Evolutionary conservation across 2,329 filamentous ascomycete species (phyloP), one percentile per base, ranked within the genome.

Genomic region (Leptographium wingfieldii): DNA sequence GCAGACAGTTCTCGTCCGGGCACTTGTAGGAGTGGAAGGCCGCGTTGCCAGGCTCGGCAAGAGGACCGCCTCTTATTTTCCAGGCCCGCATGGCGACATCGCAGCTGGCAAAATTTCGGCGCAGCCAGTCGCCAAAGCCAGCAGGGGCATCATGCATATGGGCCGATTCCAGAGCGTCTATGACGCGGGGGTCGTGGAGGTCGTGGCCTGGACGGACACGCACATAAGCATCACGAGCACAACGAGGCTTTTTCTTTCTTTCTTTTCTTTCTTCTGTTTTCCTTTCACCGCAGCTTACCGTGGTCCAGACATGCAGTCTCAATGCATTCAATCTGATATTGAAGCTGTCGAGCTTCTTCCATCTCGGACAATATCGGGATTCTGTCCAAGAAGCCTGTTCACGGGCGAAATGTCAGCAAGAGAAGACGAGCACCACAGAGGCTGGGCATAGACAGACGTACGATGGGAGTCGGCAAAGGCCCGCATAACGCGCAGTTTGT

Each of bases 321-420:
- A 59, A 83, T 76, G 68, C 78, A 81, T 69, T 83, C 80, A 69
- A 80, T 82, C 64, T 77, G 77, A 66, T 83, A 80, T 67, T 83
- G 80, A 58, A 83, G 70, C 46, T 75, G 73, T 60, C 80, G 74
- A 31, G 80, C 80, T 68, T 83, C 81, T 68, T 83, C 80, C 29
- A 76, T 73, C 63, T 81, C 78, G 58, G 79, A 83, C 59, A 81
- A 69, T 63, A 74, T 70, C 29, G 76, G 75, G 55, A 77, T 67
- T 62, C 69, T 70, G 52, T 71, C 69, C 38, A 70, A 67, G 55
- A 77, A 63, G 59, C 74, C 75, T 67, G 55, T 14, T 29, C 38
- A 14, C 38, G 38, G 38, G 38, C 38, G 6, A 25, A 2, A 25
- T 29, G 48, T 51, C 48, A 51, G 48, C 48, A 51, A 16, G 22